phyloP scores from a whole-genome alignment of 768 basidiomycete genomes.

The Pisolithus tinctorius region DNA sequence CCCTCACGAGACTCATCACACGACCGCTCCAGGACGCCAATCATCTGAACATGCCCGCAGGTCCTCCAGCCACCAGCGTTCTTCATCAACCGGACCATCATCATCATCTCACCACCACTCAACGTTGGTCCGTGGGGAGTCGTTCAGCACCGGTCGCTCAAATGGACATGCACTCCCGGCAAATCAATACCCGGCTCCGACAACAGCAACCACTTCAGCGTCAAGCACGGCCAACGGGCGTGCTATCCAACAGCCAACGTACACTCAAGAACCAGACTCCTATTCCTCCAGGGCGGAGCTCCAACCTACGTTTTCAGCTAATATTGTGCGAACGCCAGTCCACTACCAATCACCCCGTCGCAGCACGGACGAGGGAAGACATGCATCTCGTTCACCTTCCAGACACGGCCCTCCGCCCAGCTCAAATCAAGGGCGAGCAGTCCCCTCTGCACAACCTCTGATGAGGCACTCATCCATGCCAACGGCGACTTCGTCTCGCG shows the following conservation, averaged over 20 bases:
- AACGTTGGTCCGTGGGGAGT: conserved; percentile 4
- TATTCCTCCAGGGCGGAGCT: conserved; percentile 49
- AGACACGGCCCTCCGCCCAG: conserved; percentile 4
- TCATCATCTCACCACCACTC: conserved; percentile 7
- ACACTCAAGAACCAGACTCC: conserved; percentile 31
- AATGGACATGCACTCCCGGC: no score
- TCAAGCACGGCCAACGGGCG: conserved; percentile 5
- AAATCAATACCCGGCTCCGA: conserved; percentile 19
- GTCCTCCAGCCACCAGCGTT: conserved; percentile 5
- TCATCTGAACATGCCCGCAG: conserved; percentile 17
- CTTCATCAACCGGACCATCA: conserved; percentile 11
- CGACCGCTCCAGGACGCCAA: conserved; percentile 17
- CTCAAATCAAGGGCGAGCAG: conserved; percentile 11
- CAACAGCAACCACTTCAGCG: conserved; percentile 14
- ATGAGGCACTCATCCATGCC: conserved; percentile 23
- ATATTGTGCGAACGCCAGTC: conserved; percentile 61
- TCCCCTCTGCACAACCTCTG: conserved; percentile 10
- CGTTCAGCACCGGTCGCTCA: conserved; percentile 17
- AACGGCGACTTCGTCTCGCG: conserved; percentile 12
- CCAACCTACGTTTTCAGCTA: conserved; percentile 62
- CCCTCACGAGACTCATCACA: conserved; percentile 9
- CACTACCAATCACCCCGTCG: conserved; percentile 39
- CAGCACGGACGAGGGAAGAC: conserved; percentile 20
- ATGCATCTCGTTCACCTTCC: conserved; percentile 17
- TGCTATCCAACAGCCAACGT: conserved; percentile 6